Evolutionary conservation across 1,139 yeast genomes (phyloP), one percentile per base, ranked within the genome.

Genomic region (Hanseniaspora gamundiae): DNA sequence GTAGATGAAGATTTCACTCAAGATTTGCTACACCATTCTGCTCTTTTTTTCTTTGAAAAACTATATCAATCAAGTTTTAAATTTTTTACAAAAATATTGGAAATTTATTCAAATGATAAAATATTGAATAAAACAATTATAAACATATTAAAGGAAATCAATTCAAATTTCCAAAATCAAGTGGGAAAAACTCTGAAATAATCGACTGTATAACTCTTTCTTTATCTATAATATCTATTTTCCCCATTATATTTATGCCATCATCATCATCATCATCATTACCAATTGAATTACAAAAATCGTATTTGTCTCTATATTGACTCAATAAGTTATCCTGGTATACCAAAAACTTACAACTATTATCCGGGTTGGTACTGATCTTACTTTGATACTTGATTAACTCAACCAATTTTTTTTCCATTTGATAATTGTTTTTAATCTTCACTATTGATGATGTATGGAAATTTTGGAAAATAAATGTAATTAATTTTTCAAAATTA

Each of bases 131-230:
- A 8, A 26, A 26, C 28, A 8, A 8, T 26, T 8, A 26, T 26
- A 11, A 26, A 26, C 8, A 26, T 26, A 26, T 14, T 28, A 13
- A 28, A 8, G 4, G 9, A 4, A 13, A 28, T 28, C 14, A 14
- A 28, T 8, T 8, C 17, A n/a, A 30, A n/a, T 10, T 8, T 8
- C 17, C 35, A 33, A 33, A 33, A 33, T 33, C 24, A 9, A 17
- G 2, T 33, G 4, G n/a, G 22, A 33, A 30, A 19, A 43, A 38
- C 26, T 42, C 44, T 16, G 48, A 45, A 3, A 80, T 78, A 9
- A 79, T 70, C 53, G 85, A 74, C 51, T 81, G 88, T 1, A 80
- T 84, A 1, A 80, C 66, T 88, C 88, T 80, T 56, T 81, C 88
- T 80, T 85, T 79, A 51, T 73, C 66, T 7, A 76, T 63, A 1